Base-by-base conservation (phyloP, 129 eudicot genomes). In the Cynara cardunculus region DNA sequence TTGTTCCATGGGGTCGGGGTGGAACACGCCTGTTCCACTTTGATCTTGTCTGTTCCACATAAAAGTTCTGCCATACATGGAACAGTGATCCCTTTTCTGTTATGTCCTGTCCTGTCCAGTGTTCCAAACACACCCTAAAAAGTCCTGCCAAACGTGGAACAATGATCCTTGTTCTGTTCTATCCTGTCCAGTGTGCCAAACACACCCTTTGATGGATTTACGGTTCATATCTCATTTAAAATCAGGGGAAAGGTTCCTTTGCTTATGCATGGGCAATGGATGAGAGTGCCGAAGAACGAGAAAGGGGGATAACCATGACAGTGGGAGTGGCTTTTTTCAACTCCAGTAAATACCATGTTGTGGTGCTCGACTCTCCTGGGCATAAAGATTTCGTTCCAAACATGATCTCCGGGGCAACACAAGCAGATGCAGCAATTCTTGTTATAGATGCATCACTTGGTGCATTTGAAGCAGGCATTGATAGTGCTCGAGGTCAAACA, bases 261-360 rank as follows among this genome's bases (percentile, higher is more conserved):
- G 94, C 99, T 46, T 96, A 91, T 80, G 99, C 99, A 56, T 96
- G 99, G 99, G 99, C 99, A 69, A 77, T 96, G 72, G 99, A 96
- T 78, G 97, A 96, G 86, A 92, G 99, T 83, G 77, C 84, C 24
- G 99, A 96, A 89, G 99, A 96, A 91, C 81, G 99, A 82, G 99
- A 96, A 84, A 86, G 99, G 82, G 99, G 99, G 65, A 87, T 96
- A 85, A 96, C 99, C 4, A 96, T 96, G 99, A 96, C 94, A 1
- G 99, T 96, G 74, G 99, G 87, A 21, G 99, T 96, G 80, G 98
- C 99, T 28, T 96, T 82, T 85, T 89, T 96, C 81, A 85, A 89
- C 70, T 85, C 98, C 24, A 90, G 83, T 25, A 92, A 69, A 5
- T 87, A 90, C 78, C 94, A 86, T 78, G 89, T 96, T 77, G 99